These are phyloP conservation scores for Rostrohypoxylon terebratum DNA, from an alignment of 495 filamentous ascomycete genomes.

Conservation along the genomic window DNA sequence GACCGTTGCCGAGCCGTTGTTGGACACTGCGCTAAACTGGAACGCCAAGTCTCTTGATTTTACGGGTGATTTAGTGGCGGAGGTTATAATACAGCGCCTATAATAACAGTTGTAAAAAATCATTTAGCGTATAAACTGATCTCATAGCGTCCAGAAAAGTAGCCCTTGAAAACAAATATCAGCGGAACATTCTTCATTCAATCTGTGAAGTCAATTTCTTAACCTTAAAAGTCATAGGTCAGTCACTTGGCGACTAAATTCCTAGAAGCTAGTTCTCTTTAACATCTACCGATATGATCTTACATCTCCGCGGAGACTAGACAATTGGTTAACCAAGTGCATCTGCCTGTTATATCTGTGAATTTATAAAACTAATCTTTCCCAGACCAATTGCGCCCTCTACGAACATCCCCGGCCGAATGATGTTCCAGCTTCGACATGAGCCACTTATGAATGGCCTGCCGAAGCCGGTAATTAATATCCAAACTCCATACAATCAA, in stretches of 20 bases:
- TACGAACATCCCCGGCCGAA: slow-evolving; percentile 8
- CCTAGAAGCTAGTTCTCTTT: background rate
- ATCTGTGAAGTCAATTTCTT: background rate
- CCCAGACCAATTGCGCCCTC: background rate
- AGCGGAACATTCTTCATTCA: background rate
- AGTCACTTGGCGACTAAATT: background rate
- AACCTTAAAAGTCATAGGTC: background rate
- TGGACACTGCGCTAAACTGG: no score
- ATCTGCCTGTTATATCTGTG: background rate
- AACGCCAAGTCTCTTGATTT: no score
- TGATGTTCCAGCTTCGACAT: slow-evolving; percentile 15
- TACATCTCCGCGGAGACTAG: slow-evolving; percentile 14
- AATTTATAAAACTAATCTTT: background rate
- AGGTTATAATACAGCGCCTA: no score
- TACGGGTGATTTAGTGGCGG: no score
- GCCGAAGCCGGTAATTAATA: slow-evolving; percentile 12
- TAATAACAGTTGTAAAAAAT: no score
- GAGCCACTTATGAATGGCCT: slow-evolving; percentile 21
- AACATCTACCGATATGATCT: background rate
- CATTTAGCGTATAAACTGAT: no score
- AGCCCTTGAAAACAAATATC: background rate
- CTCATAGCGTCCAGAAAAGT: background rate
- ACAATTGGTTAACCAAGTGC: background rate
- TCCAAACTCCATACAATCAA: slow-evolving; percentile 2
- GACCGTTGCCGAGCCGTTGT: no score